Conservation (phyloP, 805 yeast species). For the Candida sonorensis region DNA sequence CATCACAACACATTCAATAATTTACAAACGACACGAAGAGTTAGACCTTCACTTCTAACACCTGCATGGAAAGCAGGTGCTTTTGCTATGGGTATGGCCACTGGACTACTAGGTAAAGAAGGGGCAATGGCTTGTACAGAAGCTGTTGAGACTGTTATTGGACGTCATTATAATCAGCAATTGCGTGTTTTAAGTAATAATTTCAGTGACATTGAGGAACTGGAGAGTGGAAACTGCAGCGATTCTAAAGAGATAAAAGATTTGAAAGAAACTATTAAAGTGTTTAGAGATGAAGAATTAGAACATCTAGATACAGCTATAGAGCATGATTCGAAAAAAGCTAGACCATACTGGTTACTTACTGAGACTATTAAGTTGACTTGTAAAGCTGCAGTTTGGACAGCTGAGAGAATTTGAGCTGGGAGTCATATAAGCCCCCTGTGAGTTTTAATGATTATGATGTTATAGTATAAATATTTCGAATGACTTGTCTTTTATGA, state of each 20-base stretch:
- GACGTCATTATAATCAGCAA: constrained; percentile 91
- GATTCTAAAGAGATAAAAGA: constrained; percentile 49
- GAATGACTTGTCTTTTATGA: too few species aligned
- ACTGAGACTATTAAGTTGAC: constrained; percentile 82
- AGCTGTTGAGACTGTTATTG: constrained; percentile 97
- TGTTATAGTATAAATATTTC: too few species aligned
- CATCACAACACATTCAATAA: constrained; percentile 83
- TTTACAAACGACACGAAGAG: constrained; percentile 69
- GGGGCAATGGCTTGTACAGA: constrained; percentile 99
- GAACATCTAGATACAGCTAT: constrained; percentile 95
- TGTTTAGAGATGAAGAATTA: constrained; percentile 88
- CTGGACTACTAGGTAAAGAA: constrained; percentile 83
- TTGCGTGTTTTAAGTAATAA: constrained; percentile 68
- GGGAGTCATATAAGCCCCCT: too few species aligned
- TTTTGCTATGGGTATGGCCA: constrained; percentile 73
- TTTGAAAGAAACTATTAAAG: constrained; percentile 56
- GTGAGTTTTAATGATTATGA: too few species aligned
- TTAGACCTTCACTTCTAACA: constrained; percentile 85
- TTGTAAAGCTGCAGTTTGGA: constrained; percentile 83
- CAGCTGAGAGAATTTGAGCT: constrained; percentile 72
- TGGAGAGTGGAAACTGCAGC: constrained; percentile 19
- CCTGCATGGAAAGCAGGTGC: constrained; percentile 96
- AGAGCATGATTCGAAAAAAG: constrained; percentile 84
- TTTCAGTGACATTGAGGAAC: constrained; percentile 39
- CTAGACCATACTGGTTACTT: constrained; percentile 83